A percentile compares a stretch with the other conserved stretches of the same genome.
Evolutionary conservation across 306 rosid species (phyloP).

Genomic region (Biancaea sappan): DNA sequence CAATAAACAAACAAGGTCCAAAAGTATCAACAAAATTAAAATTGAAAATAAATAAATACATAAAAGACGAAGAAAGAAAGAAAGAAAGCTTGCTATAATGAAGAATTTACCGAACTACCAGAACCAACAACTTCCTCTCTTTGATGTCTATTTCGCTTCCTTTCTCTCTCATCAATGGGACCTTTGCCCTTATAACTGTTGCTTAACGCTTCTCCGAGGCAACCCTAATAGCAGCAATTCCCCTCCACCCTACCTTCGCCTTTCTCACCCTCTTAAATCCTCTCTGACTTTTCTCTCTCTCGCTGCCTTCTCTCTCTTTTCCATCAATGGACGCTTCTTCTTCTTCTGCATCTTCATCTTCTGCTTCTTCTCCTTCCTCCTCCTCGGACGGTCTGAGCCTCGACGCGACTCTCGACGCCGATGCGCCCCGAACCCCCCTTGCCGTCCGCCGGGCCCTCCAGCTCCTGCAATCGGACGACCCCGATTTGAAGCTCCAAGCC

Average conservation of each 20-base stretch:
- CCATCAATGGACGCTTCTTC: constrained; percentile 45
- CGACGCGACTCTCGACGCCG: constrained; percentile 37
- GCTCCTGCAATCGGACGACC: constrained; percentile 64
- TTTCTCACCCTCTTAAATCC: constrained; percentile 31
- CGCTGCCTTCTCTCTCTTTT: background rate
- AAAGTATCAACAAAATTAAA: too few relatives aligned
- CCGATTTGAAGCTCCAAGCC: constrained; percentile 56
- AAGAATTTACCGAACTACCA: constrained; percentile 10
- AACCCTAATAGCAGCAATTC: too few relatives aligned
- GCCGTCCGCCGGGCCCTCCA: constrained; percentile 71
- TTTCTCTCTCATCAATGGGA: background rate
- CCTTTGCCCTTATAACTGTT: constrained; percentile 38
- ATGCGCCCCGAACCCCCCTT: constrained; percentile 46
- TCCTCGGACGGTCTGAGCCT: constrained; percentile 28
- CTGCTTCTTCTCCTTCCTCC: constrained; percentile 6
- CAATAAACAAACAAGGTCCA: too few relatives aligned
- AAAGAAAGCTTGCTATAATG: too few relatives aligned
- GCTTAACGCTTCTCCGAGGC: constrained; percentile 50
- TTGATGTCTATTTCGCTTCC: background rate
- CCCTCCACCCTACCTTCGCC: too few relatives aligned
- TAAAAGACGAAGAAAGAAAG: too few relatives aligned
- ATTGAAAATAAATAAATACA: too few relatives aligned
- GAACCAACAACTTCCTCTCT: constrained; percentile 26
- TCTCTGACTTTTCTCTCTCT: constrained; percentile 5
- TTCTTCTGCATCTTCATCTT: constrained; percentile 5